Conservation (phyloP, 805 yeast genomes). For the Candida mattraensis region DNA sequence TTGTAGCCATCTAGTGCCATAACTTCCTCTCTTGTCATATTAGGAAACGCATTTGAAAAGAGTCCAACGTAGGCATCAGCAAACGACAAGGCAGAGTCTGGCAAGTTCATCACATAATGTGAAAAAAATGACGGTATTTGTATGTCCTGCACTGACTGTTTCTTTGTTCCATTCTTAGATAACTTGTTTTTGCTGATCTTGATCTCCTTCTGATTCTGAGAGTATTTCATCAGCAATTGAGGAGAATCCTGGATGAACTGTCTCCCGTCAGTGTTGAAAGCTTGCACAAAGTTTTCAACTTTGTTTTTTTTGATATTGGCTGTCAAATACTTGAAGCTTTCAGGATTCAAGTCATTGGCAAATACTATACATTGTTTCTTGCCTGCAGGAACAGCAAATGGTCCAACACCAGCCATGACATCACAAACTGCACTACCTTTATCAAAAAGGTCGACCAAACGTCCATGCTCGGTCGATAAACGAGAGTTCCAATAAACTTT, state of each 20-base stretch:
- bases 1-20: conserved; percentile 45
- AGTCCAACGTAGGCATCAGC: conserved; percentile 76
- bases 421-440: conserved; percentile 81
- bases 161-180: conserved; percentile 27
- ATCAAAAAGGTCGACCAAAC: conserved; percentile 62
- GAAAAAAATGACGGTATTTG: conserved; percentile 54
- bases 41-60: conserved; percentile 42
- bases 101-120: conserved; percentile 93
- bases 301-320: conserved; percentile 67
- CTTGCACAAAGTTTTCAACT: conserved; percentile 54
- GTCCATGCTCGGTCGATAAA: conserved; percentile 87
- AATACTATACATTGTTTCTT: conserved; percentile 75
- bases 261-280: conserved; percentile 80
- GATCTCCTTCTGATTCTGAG: conserved; percentile 36
- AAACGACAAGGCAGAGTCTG: conserved; percentile 88
- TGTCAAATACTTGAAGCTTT: conserved; percentile 67
- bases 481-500: conserved; percentile 98
- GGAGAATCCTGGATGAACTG: conserved; percentile 70
- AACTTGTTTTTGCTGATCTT: conserved; percentile 37
- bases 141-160: conserved; percentile 20
- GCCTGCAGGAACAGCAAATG: conserved; percentile 95
- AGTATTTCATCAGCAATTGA: conserved; percentile 47
- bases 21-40: conserved; percentile 37
- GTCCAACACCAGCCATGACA: conserved; percentile 98
- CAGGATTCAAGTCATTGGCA: conserved; percentile 94